Percentiles rank a stretch among this genome's conserved stretches.
Evolutionary conservation across 2,329 filamentous ascomycete species (phyloP).

Genomic region (Cladosporium sp.): DNA sequence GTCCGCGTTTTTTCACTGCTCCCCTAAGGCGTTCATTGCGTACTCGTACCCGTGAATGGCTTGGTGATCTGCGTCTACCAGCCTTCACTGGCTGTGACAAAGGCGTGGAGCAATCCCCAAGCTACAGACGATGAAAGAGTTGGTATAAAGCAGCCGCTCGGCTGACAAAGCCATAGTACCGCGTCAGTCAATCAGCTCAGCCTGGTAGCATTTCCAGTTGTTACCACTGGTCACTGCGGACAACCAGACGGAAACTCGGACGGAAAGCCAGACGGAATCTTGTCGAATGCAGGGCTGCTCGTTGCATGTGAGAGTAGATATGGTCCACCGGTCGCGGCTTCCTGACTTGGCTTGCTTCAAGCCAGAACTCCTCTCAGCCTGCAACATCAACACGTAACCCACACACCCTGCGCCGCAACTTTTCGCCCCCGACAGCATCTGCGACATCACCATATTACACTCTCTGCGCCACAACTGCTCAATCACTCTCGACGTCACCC

Average conservation of each 20-base stretch:
- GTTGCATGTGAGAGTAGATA: not conserved
- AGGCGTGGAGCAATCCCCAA: not conserved
- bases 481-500: not conserved
- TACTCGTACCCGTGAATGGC: not conserved
- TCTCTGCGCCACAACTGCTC: not conserved
- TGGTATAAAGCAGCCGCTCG: not conserved
- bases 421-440: not conserved
- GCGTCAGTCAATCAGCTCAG: not conserved
- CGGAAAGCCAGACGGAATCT: not conserved
- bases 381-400: not conserved
- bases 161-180: not conserved
- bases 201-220: not conserved
- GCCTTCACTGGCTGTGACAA: not conserved
- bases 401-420: not conserved
- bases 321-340: not conserved
- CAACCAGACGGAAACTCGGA: too few relatives aligned
- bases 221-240: not conserved
- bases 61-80: not conserved
- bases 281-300: not conserved
- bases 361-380: not conserved
- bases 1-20: not conserved
- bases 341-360: not conserved
- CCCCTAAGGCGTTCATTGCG: not conserved
- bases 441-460: not conserved
- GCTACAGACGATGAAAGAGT: not conserved